Conservation (phyloP, 2,329 filamentous ascomycete species). For the Zasmidium citrigriseum region DNA sequence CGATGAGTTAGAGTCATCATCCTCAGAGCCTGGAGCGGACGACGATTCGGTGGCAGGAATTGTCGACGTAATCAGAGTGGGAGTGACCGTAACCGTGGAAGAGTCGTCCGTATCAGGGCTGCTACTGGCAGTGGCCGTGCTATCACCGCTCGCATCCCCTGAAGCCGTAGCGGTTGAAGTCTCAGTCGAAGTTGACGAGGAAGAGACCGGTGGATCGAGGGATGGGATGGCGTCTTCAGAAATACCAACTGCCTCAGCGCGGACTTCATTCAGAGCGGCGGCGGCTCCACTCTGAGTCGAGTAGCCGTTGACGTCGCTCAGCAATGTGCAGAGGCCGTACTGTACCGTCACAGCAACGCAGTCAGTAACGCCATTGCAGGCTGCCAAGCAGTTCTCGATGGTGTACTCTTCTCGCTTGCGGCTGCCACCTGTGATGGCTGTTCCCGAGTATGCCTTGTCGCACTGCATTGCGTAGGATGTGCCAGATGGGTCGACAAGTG, state of each 20-base stretch:
- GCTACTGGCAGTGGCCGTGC: neutral
- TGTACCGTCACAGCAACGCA: neutral
- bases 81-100: too few species aligned
- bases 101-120: too few species aligned
- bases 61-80: too few species aligned
- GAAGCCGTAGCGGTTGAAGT: too few species aligned
- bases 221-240: neutral
- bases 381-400: neutral
- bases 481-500: neutral
- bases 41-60: neutral
- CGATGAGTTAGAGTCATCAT: neutral
- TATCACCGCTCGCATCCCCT: neutral
- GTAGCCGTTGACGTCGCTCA: neutral
- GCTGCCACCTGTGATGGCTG: neutral
- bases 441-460: neutral
- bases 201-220: neutral
- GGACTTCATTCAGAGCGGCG: neutral
- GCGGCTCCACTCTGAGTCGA: neutral
- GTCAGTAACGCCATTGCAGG: neutral
- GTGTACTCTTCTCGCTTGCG: neutral
- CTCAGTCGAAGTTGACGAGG: neutral
- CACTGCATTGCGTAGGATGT: neutral
- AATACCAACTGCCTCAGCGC: neutral
- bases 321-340: neutral
- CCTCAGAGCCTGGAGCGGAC: neutral